Conservation (phyloP, 75 land plant species). For the Selaginella moellendorffii region DNA sequence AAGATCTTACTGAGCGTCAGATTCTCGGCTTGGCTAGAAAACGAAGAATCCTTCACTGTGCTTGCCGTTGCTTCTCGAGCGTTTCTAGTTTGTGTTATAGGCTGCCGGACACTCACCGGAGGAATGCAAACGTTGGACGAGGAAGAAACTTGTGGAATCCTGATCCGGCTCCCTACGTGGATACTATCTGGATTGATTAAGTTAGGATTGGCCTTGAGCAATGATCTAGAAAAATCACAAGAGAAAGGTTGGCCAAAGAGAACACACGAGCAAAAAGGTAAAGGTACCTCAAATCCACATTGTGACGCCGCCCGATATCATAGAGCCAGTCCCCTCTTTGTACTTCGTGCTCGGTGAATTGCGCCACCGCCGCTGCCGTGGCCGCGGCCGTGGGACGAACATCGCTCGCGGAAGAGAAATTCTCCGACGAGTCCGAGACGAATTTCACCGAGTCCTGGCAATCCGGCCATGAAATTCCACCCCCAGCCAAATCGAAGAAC, state of each 20-base stretch:
- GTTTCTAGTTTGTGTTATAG: conserved; percentile 3
- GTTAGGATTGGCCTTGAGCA: conserved; percentile 25
- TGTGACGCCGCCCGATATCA: conserved; percentile 21
- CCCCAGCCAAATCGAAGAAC: too few relatives aligned
- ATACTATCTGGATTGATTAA: conserved; percentile 23
- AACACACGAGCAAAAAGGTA: too few relatives aligned
- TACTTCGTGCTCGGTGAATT: conserved; percentile 22
- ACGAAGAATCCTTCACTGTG: background rate
- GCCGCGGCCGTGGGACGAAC: background rate
- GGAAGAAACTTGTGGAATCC: conserved; percentile 12
- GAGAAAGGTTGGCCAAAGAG: too few relatives aligned
- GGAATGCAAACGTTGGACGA: background rate
- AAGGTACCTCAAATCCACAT: conserved; percentile 29
- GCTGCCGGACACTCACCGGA: conserved; percentile 7
- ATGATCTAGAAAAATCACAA: conserved; percentile 25
- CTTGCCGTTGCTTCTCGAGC: background rate
- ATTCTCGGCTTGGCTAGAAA: conserved; percentile 9
- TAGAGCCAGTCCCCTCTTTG: conserved; percentile 30
- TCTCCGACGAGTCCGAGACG: too few relatives aligned
- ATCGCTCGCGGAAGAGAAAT: too few relatives aligned
- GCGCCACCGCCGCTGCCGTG: conserved; percentile 12
- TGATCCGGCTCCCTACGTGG: conserved; percentile 20
- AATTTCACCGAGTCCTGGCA: too few relatives aligned
- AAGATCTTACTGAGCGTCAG: conserved; percentile 8
- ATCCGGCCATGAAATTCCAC: too few relatives aligned